Base-by-base conservation (phyloP, 1,284 basidiomycete genomes). In the Hemileia vastatrix region DNA sequence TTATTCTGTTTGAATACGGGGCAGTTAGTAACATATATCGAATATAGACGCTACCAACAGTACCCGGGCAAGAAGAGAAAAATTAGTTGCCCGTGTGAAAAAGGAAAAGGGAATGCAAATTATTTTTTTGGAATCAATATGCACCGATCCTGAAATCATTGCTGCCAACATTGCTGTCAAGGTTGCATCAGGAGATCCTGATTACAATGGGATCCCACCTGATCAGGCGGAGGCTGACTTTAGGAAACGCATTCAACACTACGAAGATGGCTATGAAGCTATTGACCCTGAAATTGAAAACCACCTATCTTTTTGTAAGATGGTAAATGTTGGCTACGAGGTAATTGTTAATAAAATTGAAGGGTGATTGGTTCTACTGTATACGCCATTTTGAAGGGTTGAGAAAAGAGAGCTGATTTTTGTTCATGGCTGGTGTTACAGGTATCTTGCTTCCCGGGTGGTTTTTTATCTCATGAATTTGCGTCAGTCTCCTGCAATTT, bases 381-480 rank as follows among this genome's bases (percentile, higher is more conserved):
- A n/a, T n/a, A n/a, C n/a, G n/a, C n/a, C n/a, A n/a, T n/a, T n/a
- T n/a, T n/a, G n/a, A n/a, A n/a, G n/a, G n/a, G n/a, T n/a, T n/a
- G n/a, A n/a, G n/a, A n/a, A n/a, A n/a, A n/a, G n/a, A n/a, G n/a
- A n/a, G n/a, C n/a, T n/a, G n/a, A n/a, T n/a, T n/a, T n/a, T n/a
- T n/a, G n/a, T 62, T 50, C 0, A 53, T 49, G 18, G 19, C 11
- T 27, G 6, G 27, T 32, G 11, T 13, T 13, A 13, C 24, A 62
- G 60, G 19, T 62, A 62, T 40, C 44, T 62, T 21, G 52, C 60
- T 19, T 62, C 88, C 80, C 86, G 95, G 40, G 94, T 98, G 68
- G 94, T 91, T 2, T 98, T 96, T 78, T 99, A 95, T 77, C 81
- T 98, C 64, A 97, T 96, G 93, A 98, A 98, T 77, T 40, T 62